phyloP scores from a whole-genome alignment of 78 protist species.

The Paratrimastix pyriformis region DNA sequence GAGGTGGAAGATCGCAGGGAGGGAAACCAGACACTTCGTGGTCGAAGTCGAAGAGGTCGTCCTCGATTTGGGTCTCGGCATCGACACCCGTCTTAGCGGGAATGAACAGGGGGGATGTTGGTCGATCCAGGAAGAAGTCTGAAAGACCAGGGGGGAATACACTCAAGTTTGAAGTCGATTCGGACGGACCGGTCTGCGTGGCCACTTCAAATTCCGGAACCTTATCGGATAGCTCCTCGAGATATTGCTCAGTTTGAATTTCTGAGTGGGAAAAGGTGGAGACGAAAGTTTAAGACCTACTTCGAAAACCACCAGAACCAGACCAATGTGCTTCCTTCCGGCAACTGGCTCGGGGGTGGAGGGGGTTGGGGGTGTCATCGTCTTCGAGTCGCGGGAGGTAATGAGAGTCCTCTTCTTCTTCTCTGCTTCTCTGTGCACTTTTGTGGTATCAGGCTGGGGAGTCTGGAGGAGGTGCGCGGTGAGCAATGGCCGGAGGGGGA shows the following conservation, averaged over 20 bases:
- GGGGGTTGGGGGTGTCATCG: neutral
- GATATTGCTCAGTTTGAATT: constrained; percentile 51
- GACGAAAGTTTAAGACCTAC: neutral
- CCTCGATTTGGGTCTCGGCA: constrained; percentile 60
- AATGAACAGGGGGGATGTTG: constrained; percentile 53
- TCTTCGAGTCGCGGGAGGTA: too few relatives aligned
- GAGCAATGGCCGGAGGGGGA: neutral
- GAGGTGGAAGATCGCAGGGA: too few relatives aligned
- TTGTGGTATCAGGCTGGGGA: neutral
- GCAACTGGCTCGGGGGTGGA: constrained; percentile 39
- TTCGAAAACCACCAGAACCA: too few relatives aligned
- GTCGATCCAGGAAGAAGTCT: constrained; percentile 51
- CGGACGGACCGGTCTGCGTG: constrained; percentile 56
- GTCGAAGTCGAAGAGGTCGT: constrained; percentile 79
- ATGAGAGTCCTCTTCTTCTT: neutral
- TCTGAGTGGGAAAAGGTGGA: neutral
- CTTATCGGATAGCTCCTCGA: constrained; percentile 41
- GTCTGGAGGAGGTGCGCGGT: neutral
- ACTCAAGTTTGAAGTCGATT: neutral
- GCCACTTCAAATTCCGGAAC: constrained; percentile 26
- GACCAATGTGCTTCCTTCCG: constrained; percentile 54
- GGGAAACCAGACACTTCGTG: constrained; percentile 43
- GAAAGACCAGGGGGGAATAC: neutral
- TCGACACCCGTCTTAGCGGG: constrained; percentile 58
- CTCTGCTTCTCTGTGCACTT: neutral